Base-by-base conservation (phyloP, 805 yeast species). In the Nematodospora valgi region DNA sequence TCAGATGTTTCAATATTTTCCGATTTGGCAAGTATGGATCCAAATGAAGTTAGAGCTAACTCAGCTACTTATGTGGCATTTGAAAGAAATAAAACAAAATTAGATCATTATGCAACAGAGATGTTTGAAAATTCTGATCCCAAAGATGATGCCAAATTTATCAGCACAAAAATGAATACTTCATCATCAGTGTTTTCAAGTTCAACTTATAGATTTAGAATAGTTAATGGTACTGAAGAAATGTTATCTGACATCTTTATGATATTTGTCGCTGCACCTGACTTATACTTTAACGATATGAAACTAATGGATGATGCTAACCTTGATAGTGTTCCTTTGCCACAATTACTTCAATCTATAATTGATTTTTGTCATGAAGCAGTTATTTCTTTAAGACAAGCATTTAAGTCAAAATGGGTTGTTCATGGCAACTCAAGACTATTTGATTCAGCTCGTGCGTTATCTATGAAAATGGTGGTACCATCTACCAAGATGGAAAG, bases 391-490 rank as follows among this genome's bases (percentile, higher is more conserved):
- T 40, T 49, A 18, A 40, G 39, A 16, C 40, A 38, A 7, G 54
- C 52, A 5, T 42, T 48, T 28, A 45, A 42, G 28, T 42, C 47
- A 4, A 49, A 43, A 32, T 28, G 40, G 2, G 30, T 34, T 9
- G 15, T 21, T 10, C 38, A 41, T 6, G 51, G 51, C 9, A 47
- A 47, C 28, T 33, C 45, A 3, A 24, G 29, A 15, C 43, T 65
- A 15, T 63, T 64, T 34, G 56, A 56, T 8, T 52, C 69, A 0
- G 68, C 70, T 1, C 52, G 66, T 30, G 42, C 45, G 6, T 49
- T 67, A 32, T 49, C 63, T 1, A 48, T 58, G 51, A 47, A 53
- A 9, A 45, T 66, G 12, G 61, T 66, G 8, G 50, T 39, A 11
- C 22, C 30, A 16, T 39, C 44, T 12, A 44, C 42, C 5, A 16